Conservation (phyloP, 768 basidiomycete species). For the Collybiopsis confluens region DNA sequence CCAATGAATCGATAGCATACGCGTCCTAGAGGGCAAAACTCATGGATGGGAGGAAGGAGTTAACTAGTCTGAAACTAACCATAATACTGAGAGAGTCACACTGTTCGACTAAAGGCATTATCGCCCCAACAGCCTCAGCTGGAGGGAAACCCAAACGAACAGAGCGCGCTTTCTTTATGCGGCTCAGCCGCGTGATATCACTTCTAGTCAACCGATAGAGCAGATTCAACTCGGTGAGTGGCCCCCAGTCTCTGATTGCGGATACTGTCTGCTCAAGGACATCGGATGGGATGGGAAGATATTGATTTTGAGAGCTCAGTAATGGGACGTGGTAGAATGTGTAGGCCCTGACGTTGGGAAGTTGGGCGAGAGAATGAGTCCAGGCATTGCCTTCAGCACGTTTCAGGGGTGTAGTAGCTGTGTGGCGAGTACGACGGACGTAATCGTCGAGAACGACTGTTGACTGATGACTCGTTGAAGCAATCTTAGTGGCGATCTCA, state of each 20-base stretch:
- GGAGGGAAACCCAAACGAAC: constrained; percentile 3
- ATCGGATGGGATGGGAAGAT: constrained; percentile 3
- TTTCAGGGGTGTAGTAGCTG: background rate
- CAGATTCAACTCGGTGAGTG: constrained; percentile 2
- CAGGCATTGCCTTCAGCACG: background rate
- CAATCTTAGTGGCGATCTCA: too few species aligned
- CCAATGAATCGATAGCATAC: constrained; percentile 1
- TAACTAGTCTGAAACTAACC: background rate
- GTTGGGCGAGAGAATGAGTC: background rate
- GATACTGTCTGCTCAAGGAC: background rate
- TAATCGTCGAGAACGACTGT: constrained; percentile 7
- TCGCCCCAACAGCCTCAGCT: background rate
- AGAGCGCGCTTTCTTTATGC: background rate
- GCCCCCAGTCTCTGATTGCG: background rate
- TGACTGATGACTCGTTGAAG: background rate
- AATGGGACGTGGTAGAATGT: constrained; percentile 3
- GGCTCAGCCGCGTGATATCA: constrained; percentile 1
- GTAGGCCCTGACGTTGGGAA: background rate
- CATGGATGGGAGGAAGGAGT: too few species aligned
- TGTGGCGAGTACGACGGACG: constrained; percentile 5
- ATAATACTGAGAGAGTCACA: constrained; percentile 1
- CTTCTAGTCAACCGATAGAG: background rate
- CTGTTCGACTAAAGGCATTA: background rate
- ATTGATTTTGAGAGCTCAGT: background rate
- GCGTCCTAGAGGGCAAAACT: background rate